Percentiles rank a stretch among this genome's conserved stretches.
Evolutionary conservation across 2,329 filamentous ascomycete genomes (phyloP).

Genomic region (Leptoxyphium fumago): DNA sequence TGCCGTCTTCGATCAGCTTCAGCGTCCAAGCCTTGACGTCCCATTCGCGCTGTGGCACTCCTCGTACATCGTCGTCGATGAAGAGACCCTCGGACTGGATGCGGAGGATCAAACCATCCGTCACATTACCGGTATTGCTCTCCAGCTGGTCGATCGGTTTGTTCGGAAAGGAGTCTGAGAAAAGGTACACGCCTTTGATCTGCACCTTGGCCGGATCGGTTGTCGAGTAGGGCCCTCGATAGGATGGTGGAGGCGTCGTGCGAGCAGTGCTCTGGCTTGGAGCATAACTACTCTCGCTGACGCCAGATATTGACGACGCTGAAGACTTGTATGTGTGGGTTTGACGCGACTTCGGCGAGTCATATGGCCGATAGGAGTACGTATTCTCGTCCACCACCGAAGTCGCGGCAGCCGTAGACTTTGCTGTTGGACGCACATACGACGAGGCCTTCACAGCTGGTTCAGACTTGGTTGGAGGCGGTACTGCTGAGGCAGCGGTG

Average conservation of each 20-base stretch:
- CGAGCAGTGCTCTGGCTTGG: constrained; percentile 69
- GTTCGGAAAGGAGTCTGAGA: constrained; percentile 76
- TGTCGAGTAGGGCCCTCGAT: constrained; percentile 66
- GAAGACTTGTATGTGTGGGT: constrained; percentile 18
- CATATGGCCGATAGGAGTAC: constrained; percentile 19
- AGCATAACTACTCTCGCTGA: constrained; percentile 77
- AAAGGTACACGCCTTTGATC: constrained; percentile 82
- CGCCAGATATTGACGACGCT: constrained; percentile 30
- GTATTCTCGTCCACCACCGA: constrained; percentile 45
- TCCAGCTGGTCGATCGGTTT: constrained; percentile 86
- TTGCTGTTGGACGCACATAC: constrained; percentile 37
- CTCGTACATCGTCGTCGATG: constrained; percentile 87
- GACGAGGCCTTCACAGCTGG: constrained; percentile 4
- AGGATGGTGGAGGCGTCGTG: constrained; percentile 69
- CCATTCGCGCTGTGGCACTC: constrained; percentile 92
- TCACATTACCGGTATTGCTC: constrained; percentile 69
- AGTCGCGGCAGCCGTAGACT: constrained; percentile 32
- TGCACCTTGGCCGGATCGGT: constrained; percentile 93
- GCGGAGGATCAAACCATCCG: constrained; percentile 79
- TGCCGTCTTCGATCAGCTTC: constrained; percentile 61
- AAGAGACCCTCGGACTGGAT: constrained; percentile 92
- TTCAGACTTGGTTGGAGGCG: not conserved
- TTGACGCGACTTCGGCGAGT: constrained; percentile 39
- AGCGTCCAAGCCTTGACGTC: constrained; percentile 97
- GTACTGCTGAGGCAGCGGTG: not conserved